Percentiles rank a stretch among this genome's conserved stretches.
Conservation (phyloP, 2,329 filamentous ascomycete genomes). For the Pseudogymnoascus sp. region DNA sequence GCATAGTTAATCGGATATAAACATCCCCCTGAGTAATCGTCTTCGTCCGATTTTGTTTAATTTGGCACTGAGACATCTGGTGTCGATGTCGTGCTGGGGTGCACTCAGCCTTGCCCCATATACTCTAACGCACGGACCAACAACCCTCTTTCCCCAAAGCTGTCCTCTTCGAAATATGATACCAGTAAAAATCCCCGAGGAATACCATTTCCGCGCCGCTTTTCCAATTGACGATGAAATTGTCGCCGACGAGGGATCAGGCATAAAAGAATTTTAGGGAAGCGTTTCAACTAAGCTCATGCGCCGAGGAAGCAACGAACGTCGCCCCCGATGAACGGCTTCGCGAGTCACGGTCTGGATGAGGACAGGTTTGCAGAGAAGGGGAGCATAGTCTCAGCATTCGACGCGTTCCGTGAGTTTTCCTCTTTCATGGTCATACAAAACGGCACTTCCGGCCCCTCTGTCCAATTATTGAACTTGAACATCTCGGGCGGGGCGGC, state of each 20-base stretch:
- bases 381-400: conserved; percentile 67
- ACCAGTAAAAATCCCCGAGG: conserved; percentile 1
- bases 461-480: not conserved
- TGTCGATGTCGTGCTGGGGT: not conserved
- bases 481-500: not conserved
- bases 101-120: not conserved
- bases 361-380: conserved; percentile 73
- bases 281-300: conserved; percentile 9
- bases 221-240: conserved; percentile 4
- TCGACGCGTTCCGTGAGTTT: conserved; percentile 89
- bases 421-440: not conserved
- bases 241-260: not conserved
- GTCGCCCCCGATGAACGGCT: conserved; percentile 59
- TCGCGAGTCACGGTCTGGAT: conserved; percentile 60
- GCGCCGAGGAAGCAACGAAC: conserved; percentile 7
- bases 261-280: not conserved
- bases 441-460: not conserved
- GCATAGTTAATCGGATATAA: not conserved
- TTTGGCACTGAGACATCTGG: not conserved
- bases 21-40: not conserved
- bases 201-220: conserved; percentile 2
- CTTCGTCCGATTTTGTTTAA: not conserved
- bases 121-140: conserved; percentile 7
- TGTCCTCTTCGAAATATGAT: conserved; percentile 12
- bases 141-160: conserved; percentile 12